Evolutionary conservation across 352 stramenopile species (phyloP), one percentile per base, ranked within the genome.

Genomic region (Phytophthora sojae): DNA sequence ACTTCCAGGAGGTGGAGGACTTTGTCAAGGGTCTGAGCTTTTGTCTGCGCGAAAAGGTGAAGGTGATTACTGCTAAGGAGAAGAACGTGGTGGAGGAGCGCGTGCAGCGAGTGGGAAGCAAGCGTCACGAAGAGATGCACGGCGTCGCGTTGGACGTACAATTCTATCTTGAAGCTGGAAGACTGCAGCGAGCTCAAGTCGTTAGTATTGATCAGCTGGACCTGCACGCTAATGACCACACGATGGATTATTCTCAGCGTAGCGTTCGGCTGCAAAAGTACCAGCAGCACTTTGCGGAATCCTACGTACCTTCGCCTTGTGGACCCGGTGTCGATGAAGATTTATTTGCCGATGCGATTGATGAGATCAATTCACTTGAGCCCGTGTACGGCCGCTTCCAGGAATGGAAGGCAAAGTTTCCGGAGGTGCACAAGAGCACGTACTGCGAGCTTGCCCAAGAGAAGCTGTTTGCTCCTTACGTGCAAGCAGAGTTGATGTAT

Each of bases 11-110:
- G 17, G 63, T 95, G 4, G 86, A 93, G 68, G 82, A 92, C 64
- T 95, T 83, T 55, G 83, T 92, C 2, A 90, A 89, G 47, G 81
- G 85, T 0, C 56, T 95, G 61, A 92, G 85, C 39, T 93, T 90
- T 62, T 95, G 87, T 49, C 55, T 93, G 12, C 87, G 87, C 15
- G 85, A 89, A 42, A 95, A 95, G 49, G 12, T 87, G 2, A 76
- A 69, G 0, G 62, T 75, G 19, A 91, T 95, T 49, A 65, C 82
- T 54, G 61, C 56, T n/a, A 86, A 77, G 58, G 80, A 87, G 65
- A 64, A 73, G 19, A 65, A 79, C 35, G 64, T 86, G 12, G 23
- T 76, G 2, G 30, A 52, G 2, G 57, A 71, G 42, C 74, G 80
- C 17, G 21, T 60, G 29, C 59, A 69, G n/a, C 53, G 47, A 45